Evolutionary conservation across 2,329 filamentous ascomycete species (phyloP).

Genomic region (Anisogramma anomala): DNA sequence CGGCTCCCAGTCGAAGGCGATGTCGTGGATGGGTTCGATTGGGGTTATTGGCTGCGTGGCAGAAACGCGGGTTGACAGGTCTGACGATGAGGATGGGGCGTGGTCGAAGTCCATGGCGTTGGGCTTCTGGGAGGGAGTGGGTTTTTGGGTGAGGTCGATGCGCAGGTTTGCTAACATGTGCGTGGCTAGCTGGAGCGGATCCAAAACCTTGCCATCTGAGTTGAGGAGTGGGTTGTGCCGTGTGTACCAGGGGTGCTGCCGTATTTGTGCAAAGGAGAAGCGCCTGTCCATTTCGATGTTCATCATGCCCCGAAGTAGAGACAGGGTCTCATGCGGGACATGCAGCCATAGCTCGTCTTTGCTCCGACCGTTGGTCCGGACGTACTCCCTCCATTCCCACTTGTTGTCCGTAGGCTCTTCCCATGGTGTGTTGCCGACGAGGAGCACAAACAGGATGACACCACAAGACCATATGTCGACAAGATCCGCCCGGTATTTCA

Average conservation of each 20-base stretch:
- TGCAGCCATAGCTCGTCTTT: slow-evolving; percentile 77
- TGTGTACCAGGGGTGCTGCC: slow-evolving; percentile 91
- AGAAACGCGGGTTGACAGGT: slow-evolving; percentile 43
- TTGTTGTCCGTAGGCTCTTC: slow-evolving; percentile 78
- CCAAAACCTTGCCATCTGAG: slow-evolving; percentile 59
- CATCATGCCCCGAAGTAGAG: slow-evolving; percentile 87
- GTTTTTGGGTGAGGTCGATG: slow-evolving; percentile 71
- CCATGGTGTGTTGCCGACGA: slow-evolving; percentile 97
- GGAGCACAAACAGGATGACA: slow-evolving; percentile 89
- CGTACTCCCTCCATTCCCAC: slow-evolving; percentile 86
- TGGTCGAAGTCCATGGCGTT: slow-evolving; percentile 63
- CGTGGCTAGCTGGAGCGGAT: slow-evolving; percentile 79
- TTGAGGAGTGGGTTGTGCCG: slow-evolving; percentile 67
- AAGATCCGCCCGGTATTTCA: slow-evolving; percentile 63
- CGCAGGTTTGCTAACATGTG: slow-evolving; percentile 85
- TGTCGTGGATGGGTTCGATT: slow-evolving; percentile 62
- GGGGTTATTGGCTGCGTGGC: slow-evolving; percentile 80
- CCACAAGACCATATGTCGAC: slow-evolving; percentile 97
- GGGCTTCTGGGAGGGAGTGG: slow-evolving; percentile 35
- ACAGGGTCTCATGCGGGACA: slow-evolving; percentile 62
- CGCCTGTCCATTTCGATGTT: slow-evolving; percentile 61
- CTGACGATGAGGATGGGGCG: slow-evolving; percentile 21
- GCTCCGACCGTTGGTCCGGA: slow-evolving; percentile 66
- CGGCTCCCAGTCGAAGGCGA: slow-evolving; percentile 80
- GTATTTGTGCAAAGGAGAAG: slow-evolving; percentile 77